A percentile compares a stretch with the other conserved stretches of the same genome.
phyloP scores from a whole-genome alignment of 352 stramenopile species.

The Pythium dissotocum region DNA sequence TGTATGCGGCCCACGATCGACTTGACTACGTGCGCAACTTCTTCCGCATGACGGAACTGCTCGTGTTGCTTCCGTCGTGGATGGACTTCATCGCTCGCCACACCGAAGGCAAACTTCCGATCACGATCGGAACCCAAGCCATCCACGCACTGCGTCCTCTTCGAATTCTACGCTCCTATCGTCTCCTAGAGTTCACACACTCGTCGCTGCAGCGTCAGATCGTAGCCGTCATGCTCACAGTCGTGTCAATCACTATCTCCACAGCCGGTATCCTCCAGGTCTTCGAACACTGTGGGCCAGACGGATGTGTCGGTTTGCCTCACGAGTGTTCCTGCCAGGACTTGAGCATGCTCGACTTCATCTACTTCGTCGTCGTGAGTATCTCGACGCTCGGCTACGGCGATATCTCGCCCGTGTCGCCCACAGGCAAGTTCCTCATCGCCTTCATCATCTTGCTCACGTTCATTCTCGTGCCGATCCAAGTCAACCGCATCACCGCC shows the following conservation, averaged over 20 bases:
- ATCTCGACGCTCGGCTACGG: conserved; percentile 87
- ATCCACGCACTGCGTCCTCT: conserved; percentile 55
- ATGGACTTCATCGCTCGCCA: conserved; percentile 21
- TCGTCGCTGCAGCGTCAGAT: conserved; percentile 76
- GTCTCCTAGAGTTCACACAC: conserved; percentile 70
- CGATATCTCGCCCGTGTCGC: conserved; percentile 70
- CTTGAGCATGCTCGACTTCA: conserved; percentile 67
- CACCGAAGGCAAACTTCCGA: conserved; percentile 1
- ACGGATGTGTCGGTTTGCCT: conserved; percentile 14
- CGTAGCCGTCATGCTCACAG: conserved; percentile 55
- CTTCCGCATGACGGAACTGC: conserved; percentile 56
- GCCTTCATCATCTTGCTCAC: conserved; percentile 83
- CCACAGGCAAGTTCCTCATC: conserved; percentile 70
- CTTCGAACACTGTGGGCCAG: conserved; percentile 51
- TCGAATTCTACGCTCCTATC: conserved; percentile 70
- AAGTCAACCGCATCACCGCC: conserved; percentile 71
- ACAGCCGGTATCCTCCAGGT: conserved; percentile 70
- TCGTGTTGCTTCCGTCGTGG: conserved; percentile 70
- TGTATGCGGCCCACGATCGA: conserved; percentile 68
- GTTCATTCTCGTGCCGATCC: conserved; percentile 79
- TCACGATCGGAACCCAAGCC: conserved; percentile 16
- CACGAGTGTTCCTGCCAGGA: conserved; percentile 47
- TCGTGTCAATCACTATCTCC: conserved; percentile 71
- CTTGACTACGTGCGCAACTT: conserved; percentile 55
- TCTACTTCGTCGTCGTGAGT: conserved; percentile 86